Evolutionary conservation across 768 basidiomycete species (phyloP), one percentile per base, ranked within the genome.

Genomic region (Rhizopogon roseolus): DNA sequence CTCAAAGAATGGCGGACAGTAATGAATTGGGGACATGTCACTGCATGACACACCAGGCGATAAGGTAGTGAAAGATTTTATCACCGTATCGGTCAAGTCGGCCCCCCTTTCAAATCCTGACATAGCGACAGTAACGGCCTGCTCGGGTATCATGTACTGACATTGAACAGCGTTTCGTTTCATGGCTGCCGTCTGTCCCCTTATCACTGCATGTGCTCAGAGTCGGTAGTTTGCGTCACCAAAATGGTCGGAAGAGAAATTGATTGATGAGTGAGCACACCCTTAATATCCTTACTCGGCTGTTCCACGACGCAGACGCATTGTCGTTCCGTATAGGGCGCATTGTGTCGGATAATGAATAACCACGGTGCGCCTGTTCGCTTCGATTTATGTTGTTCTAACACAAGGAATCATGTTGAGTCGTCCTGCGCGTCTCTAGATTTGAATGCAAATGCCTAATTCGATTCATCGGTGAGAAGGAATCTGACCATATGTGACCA

Each of bases 381-480:
- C 22, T 54, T 43, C 53, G 6, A 17, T 40, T 17, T 46, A n/a
- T 42, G 49, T n/a, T 28, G 49, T 36, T 51, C 40, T 39, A 40
- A 44, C 40, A 53, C 44, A 45, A 53, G 41, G 25, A 27, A 42
- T n/a, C 16, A 19, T 3, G 9, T 40, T 40, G 4, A 40, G 17
- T 44, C 27, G 27, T 44, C 29, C 16, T 43, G 2, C 42, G 2
- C 42, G 8, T 27, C 27, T 43, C 27, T 43, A 27, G 41, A 27
- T 42, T 42, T 43, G 42, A 43, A 43, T 28, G 16, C 27, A 43
- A 45, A 41, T 58, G 55, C 54, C 34, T 58, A 60, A 69, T 69
- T 64, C 67, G 66, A 69, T 52, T 65, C 66, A 68, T 67, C 59
- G 66, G 66, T 67, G 67, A 59, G 54, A 56, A 22, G 64, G 64